Evolutionary conservation across 441 rosid species (phyloP).

Genomic region (Melastoma candidum): DNA sequence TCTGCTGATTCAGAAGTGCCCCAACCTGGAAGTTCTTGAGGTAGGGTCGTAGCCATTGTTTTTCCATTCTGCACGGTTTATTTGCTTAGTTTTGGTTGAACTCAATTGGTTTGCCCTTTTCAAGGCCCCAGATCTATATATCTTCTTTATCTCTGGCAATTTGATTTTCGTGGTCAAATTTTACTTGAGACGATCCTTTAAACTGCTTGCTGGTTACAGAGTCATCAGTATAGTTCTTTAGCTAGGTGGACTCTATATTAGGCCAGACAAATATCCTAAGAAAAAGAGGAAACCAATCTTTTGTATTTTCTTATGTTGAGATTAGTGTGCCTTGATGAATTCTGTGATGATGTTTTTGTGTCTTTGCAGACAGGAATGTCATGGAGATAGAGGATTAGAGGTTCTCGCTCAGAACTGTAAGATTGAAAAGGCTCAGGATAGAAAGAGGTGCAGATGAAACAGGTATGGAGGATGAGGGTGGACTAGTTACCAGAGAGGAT

Average conservation of each 20-base stretch:
- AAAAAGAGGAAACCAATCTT: no score
- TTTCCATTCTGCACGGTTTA: no score
- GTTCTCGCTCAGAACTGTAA: constrained; percentile 64
- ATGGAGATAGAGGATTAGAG: constrained; percentile 88
- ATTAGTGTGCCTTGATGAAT: not conserved
- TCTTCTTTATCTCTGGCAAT: no score
- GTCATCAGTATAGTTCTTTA: no score
- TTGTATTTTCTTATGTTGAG: no score
- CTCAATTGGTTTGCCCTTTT: no score
- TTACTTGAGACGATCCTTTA: no score
- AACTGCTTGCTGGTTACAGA: no score
- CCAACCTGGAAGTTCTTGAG: constrained; percentile 92
- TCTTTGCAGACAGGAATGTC: constrained; percentile 68
- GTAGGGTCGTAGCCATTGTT: constrained; percentile 21
- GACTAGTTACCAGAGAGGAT: constrained; percentile 81
- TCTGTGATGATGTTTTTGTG: constrained; percentile 2
- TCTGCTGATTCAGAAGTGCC: constrained; percentile 59
- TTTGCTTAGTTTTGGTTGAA: not conserved
- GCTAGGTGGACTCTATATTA: no score
- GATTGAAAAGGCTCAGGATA: constrained; percentile 72
- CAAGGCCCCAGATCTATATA: no score
- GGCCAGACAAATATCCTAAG: no score
- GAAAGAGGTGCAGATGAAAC: constrained; percentile 91
- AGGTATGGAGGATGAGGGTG: constrained; percentile 75
- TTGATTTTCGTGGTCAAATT: no score